phyloP scores from a whole-genome alignment of 1,139 yeast genomes.

The Hansenula lynferdii region DNA sequence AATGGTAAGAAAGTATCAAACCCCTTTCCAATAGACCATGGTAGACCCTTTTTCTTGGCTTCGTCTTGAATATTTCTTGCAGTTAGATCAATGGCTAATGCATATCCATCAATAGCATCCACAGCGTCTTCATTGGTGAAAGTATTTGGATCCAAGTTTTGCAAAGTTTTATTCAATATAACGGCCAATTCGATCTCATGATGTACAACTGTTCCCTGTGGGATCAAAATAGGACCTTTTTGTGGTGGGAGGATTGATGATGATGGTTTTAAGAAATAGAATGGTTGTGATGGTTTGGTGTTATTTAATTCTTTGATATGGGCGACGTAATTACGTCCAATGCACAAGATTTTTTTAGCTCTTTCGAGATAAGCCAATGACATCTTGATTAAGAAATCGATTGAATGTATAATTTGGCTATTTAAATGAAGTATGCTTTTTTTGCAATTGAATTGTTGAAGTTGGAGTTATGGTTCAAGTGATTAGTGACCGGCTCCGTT shows the following conservation, averaged over 20 bases:
- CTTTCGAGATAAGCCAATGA: slow-evolving; percentile 53
- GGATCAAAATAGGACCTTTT: slow-evolving; percentile 75
- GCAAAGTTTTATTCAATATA: slow-evolving; percentile 58
- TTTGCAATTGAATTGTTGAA: no score
- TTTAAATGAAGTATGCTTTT: no score
- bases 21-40: slow-evolving; percentile 97
- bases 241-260: slow-evolving; percentile 50
- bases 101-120: slow-evolving; percentile 78
- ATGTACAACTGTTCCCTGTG: slow-evolving; percentile 77
- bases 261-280: slow-evolving; percentile 85
- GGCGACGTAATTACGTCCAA: slow-evolving; percentile 95
- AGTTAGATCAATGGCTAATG: slow-evolving; percentile 87
- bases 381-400: slow-evolving; percentile 29
- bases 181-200: slow-evolving; percentile 93
- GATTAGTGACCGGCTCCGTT: no score
- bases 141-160: slow-evolving; percentile 49
- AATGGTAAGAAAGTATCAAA: slow-evolving; percentile 93
- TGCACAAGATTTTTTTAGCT: slow-evolving; percentile 84
- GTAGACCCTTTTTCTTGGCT: slow-evolving; percentile 90
- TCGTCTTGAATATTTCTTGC: slow-evolving; percentile 95
- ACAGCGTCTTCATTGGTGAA: slow-evolving; percentile 67
- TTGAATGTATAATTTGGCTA: no score
- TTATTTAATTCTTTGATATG: slow-evolving; percentile 90
- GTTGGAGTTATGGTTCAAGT: no score
- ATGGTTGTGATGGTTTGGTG: slow-evolving; percentile 74